Evolutionary conservation across 108 stramenopile species (phyloP).

Genomic region (Heterococcus sp.): DNA sequence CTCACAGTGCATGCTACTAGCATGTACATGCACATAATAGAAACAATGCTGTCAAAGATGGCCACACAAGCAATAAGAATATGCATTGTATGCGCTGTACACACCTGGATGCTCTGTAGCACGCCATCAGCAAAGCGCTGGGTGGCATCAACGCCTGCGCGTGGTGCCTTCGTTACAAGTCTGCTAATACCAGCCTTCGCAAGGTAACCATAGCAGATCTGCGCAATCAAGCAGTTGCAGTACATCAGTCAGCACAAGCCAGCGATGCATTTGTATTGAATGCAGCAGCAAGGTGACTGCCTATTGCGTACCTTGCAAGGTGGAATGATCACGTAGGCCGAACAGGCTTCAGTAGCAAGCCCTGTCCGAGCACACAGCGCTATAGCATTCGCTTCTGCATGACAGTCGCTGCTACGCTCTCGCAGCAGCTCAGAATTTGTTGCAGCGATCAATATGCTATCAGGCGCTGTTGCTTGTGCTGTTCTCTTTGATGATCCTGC

Average conservation of each 20-base stretch:
- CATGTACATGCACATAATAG: neutral
- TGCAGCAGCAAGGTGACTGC: neutral
- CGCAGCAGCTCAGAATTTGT: neutral
- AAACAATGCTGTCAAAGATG: neutral
- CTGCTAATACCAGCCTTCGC: no score
- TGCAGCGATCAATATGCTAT: neutral
- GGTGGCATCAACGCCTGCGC: neutral
- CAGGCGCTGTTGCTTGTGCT: no score
- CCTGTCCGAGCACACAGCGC: neutral
- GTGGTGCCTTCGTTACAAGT: no score
- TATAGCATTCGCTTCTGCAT: neutral
- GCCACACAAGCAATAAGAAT: neutral
- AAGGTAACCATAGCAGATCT: neutral
- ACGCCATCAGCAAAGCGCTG: neutral
- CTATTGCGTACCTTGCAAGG: neutral
- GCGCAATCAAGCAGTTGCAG: neutral
- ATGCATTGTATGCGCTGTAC: neutral
- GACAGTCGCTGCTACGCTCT: neutral
- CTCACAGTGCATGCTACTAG: neutral
- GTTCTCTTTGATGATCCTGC: no score
- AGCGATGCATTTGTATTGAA: neutral
- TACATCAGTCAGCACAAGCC: no score
- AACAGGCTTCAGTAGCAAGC: neutral
- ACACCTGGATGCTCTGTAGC: neutral
- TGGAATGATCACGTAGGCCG: neutral